Percentiles rank a stretch among this genome's conserved stretches.
These are phyloP conservation scores for Monosporascus sp. DNA, from an alignment of 2,329 filamentous ascomycete genomes.

Conservation along the genomic window DNA sequence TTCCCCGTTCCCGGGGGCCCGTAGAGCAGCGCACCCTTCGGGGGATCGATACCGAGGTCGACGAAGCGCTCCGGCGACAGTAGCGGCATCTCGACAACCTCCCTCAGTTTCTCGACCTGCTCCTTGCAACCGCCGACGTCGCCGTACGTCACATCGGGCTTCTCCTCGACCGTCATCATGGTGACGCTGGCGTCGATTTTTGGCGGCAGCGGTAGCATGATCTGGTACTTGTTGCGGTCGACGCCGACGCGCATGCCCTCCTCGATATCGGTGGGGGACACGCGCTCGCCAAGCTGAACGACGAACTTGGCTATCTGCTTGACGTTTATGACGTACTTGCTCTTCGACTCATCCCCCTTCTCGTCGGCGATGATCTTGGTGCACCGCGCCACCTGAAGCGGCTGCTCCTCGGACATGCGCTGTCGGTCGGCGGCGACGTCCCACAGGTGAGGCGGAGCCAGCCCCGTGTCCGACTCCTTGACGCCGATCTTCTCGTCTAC, in stretches of 20 bases:
- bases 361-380: conserved; percentile 99
- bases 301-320: conserved; percentile 99
- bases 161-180: conserved; percentile 99
- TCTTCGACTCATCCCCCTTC: conserved; percentile 84
- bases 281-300: conserved; percentile 92
- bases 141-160: conserved; percentile 97
- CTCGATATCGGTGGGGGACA: conserved; percentile 97
- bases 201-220: conserved; percentile 88
- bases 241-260: conserved; percentile 99
- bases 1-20: conserved; percentile 98
- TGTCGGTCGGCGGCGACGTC: conserved; percentile 96
- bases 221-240: conserved; percentile 98
- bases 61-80: conserved; percentile 96
- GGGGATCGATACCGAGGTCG: conserved; percentile 96
- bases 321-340: conserved; percentile 99
- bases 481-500: conserved; percentile 98
- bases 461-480: conserved; percentile 96
- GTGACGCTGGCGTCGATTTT: conserved; percentile 99
- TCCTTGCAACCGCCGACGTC: conserved; percentile 99
- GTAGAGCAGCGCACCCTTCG: conserved; percentile 94
- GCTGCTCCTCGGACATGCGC: conserved; percentile 98
- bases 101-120: conserved; percentile 97
- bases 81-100: conserved; percentile 97
- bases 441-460: conserved; percentile 97
- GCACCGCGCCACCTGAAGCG: conserved; percentile 92